These are phyloP conservation scores for Magnaporthales sp. DNA, from an alignment of 2,329 filamentous ascomycete species.

Conservation along the genomic window DNA sequence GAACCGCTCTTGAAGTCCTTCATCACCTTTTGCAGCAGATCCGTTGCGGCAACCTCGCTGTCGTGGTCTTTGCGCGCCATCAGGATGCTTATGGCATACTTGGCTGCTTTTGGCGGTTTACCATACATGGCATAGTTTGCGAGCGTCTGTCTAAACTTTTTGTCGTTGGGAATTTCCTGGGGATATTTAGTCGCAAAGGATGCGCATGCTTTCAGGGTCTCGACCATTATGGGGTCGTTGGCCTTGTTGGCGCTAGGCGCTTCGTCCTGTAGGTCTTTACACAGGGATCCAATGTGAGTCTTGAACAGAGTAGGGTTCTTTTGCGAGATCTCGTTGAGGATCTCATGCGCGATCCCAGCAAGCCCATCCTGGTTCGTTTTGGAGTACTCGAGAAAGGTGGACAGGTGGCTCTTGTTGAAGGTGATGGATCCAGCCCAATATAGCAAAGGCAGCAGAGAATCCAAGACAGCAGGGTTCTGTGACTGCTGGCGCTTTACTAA, in stretches of 20 bases:
- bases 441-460: conserved; percentile 73
- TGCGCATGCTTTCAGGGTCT: conserved; percentile 88
- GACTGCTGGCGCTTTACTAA: conserved; percentile 72
- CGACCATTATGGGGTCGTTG: conserved; percentile 69
- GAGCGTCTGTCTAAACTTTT: conserved; percentile 73
- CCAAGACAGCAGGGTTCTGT: conserved; percentile 58
- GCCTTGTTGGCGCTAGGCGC: conserved; percentile 60
- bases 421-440: conserved; percentile 78
- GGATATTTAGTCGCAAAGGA: conserved; percentile 84
- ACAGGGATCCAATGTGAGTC: conserved; percentile 84
- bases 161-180: conserved; percentile 71
- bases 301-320: conserved; percentile 86
- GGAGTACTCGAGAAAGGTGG: conserved; percentile 80
- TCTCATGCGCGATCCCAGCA: conserved; percentile 72
- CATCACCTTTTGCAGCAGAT: conserved; percentile 68
- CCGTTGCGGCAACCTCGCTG: conserved; percentile 72
- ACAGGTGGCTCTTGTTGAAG: conserved; percentile 90
- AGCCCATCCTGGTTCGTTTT: conserved; percentile 75
- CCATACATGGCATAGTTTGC: conserved; percentile 78
- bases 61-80: conserved; percentile 68
- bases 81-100: conserved; percentile 88
- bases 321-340: conserved; percentile 86
- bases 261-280: conserved; percentile 74
- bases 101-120: conserved; percentile 72
- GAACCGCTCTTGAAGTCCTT: conserved; percentile 66